These are phyloP conservation scores for Diplodia intermedia DNA, from an alignment of 2,329 filamentous ascomycete genomes.

Conservation along the genomic window DNA sequence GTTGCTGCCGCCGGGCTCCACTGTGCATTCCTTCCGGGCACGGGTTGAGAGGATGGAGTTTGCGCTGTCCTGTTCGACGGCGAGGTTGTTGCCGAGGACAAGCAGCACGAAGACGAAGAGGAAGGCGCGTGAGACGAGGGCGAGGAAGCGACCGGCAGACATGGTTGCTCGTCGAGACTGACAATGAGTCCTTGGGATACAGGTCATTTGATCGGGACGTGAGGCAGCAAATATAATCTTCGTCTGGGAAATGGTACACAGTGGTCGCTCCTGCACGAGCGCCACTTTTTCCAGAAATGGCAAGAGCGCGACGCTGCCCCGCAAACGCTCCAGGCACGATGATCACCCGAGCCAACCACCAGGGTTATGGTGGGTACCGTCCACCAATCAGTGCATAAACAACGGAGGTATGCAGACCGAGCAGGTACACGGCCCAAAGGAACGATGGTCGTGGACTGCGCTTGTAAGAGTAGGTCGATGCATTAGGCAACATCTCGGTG, in stretches of 20 bases:
- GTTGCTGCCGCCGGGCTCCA: conserved; percentile 17
- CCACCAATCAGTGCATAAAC: conserved; percentile 12
- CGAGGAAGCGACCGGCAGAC: background rate
- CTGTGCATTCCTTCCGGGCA: conserved; percentile 16
- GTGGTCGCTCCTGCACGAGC: background rate
- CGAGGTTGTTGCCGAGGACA: conserved; percentile 3
- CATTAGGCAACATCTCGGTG: background rate
- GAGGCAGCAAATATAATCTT: background rate
- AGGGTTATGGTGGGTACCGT: background rate
- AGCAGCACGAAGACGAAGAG: conserved; percentile 6
- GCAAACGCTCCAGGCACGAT: conserved; percentile 21
- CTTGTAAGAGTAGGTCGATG: background rate
- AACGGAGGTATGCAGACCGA: conserved; percentile 8
- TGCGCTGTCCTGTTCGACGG: background rate
- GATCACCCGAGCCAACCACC: conserved; percentile 22
- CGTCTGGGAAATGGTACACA: background rate
- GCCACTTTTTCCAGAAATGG: background rate
- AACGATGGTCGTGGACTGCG: background rate
- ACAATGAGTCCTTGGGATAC: background rate
- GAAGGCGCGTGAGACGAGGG: conserved; percentile 2
- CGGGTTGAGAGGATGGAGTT: background rate
- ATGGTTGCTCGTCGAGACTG: background rate
- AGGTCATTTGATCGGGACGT: background rate
- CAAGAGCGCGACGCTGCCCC: conserved; percentile 17
- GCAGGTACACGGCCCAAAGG: background rate